A percentile compares a stretch with the other conserved stretches of the same genome.
phyloP scores from a whole-genome alignment of 176 grass and related monocot species.

The Tuctoria greenei region DNA sequence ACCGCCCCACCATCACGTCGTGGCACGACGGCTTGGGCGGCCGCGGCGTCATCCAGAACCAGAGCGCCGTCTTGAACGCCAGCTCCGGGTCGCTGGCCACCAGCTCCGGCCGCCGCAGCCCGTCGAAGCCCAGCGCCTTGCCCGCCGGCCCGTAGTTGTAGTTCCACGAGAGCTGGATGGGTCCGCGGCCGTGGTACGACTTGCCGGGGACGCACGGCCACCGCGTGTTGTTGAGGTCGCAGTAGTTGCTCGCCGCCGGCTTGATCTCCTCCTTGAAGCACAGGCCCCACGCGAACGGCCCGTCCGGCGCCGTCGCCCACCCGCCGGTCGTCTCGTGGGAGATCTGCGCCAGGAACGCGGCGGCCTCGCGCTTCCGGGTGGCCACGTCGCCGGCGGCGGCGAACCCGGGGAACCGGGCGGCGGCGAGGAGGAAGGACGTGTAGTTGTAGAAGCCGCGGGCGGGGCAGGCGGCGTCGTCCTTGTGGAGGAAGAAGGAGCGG shows the following conservation, averaged over 20 bases:
- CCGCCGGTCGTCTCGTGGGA: conserved; percentile 87
- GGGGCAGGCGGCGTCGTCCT: conserved; percentile 56
- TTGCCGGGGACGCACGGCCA: conserved; percentile 62
- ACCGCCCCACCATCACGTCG: conserved; percentile 63
- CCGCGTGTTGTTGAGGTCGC: conserved; percentile 39
- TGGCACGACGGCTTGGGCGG: conserved; percentile 81
- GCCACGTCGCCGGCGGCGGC: conserved; percentile 22
- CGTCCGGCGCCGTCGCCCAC: conserved; percentile 71
- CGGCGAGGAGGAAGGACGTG: conserved; percentile 52
- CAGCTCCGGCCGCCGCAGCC: conserved; percentile 45
- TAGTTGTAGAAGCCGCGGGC: conserved; percentile 73
- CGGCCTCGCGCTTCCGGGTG: conserved; percentile 60
- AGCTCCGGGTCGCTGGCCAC: conserved; percentile 40
- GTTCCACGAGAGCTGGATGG: conserved; percentile 94
- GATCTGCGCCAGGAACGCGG: conserved; percentile 78
- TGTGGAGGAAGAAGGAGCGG: conserved; percentile 59
- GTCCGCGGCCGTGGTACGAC: conserved; percentile 76
- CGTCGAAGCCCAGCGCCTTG: conserved; percentile 53
- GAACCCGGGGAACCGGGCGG: conserved; percentile 52
- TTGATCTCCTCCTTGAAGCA: conserved; percentile 84
- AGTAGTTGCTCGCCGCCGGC: conserved; percentile 52
- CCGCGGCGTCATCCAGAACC: conserved; percentile 82
- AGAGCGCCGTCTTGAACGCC: conserved; percentile 66
- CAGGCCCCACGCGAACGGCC: conserved; percentile 64
- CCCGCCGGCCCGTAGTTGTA: conserved; percentile 85